Base-by-base conservation (phyloP, 345 rosid genomes). In the Lagerstroemia speciosa region DNA sequence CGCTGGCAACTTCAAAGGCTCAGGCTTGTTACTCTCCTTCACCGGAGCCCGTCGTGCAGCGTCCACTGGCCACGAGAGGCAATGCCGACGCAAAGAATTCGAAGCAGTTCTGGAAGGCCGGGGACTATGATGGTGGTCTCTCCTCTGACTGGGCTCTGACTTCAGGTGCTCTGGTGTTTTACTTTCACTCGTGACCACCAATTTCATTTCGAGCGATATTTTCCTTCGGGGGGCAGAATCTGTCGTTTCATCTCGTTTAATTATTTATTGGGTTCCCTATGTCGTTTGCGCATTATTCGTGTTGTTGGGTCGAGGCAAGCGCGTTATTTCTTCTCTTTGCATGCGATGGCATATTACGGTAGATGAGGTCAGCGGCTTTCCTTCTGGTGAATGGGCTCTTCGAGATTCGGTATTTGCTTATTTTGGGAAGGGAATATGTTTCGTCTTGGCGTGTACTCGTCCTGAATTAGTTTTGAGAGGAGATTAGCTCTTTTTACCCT, bases 21-120 rank as follows among this genome's bases (percentile, higher is more conserved):
- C 41, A 24, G 36, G 11, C 37, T 33, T 52, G 66, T 33, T 27
- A 32, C 69, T 29, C 62, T 17, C 46, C 70, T 1, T 12, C 43
- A 7, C 73, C 69, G 32, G 10, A n/a, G 16, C 45, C 77, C 7
- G 73, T 38, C 41, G 27, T 58, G 50, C 62, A 62, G 53, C 64
- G 72, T 62, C 68, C 50, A 41, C 34, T 72, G 29, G 64, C 69
- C 33, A 14, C 62, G 22, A 68, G 52, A 10, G 8, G 27, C 19
- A 1, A n/a, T 14, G 29, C 38, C 66, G 60, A 70, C 62, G 68
- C 62, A 41, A 31, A 37, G 22, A 68, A 81, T 67, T 77, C 80
- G 53, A 89, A 79, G 79, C 96, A 88, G 84, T 93, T 93, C 43
- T 93, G 98, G 98, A 93, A 87, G 80, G 97, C 98, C 17, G 97